Base-by-base conservation (phyloP, 108 stramenopile species). In the Epipyxis sp. region DNA sequence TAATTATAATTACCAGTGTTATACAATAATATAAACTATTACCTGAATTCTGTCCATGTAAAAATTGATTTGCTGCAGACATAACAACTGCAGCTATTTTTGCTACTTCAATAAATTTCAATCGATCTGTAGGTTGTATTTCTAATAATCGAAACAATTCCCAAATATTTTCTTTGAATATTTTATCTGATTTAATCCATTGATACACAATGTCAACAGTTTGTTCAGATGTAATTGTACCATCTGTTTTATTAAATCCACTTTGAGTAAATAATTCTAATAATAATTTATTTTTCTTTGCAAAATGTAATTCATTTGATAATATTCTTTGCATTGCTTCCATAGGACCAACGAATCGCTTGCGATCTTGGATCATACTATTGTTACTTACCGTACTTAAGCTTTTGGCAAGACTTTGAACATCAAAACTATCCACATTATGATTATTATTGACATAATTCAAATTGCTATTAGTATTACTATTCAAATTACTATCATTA, bases 31-130 rank as follows among this genome's bases (percentile, higher is more conserved):
- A n/a, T n/a, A n/a, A n/a, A n/a, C n/a, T n/a, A n/a, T n/a, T n/a
- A n/a, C n/a, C n/a, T n/a, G n/a, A n/a, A n/a, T n/a, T n/a, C n/a
- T n/a, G n/a, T n/a, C n/a, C n/a, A n/a, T n/a, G n/a, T n/a, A n/a
- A n/a, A n/a, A n/a, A n/a, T n/a, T n/a, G n/a, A n/a, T n/a, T n/a
- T n/a, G n/a, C 35, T 16, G 61, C 61, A 16, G 61, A 13, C 34
- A 6, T 3, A 32, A 37, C 35, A 65, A 65, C 34, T 6, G 61
- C 61, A 10, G 61, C 61, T 16, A 65, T 65, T 32, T 65, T 65
- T 3, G 61, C 61, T 3, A 65, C 61, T 25, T 65, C 61, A 37
- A 65, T 25, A 32, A 65, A 65, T 13, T 65, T 3, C 61, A 65
- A 25, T 3, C 61, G 61, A 65, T 65, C 35, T 3, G 20, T 32